Evolutionary conservation across 139 green algal species (phyloP), one percentile per base, ranked within the genome.

Genomic region (Chlorella vulgaris): DNA sequence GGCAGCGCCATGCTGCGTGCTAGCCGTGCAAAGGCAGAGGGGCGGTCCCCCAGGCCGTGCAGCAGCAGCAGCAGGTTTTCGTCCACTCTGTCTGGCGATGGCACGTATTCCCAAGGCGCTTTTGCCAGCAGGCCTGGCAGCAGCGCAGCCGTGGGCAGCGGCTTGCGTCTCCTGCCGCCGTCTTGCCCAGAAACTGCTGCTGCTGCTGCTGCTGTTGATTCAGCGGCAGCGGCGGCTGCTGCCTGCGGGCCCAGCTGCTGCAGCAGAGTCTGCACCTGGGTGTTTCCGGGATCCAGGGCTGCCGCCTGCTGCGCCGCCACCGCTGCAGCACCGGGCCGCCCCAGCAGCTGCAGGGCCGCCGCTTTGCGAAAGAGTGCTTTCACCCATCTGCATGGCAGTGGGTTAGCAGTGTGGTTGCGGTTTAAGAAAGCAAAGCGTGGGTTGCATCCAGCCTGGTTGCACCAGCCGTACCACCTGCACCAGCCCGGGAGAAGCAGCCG

Each of bases 1-100:
- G 86, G 86, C 58, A 90, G 81, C 50, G 47, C 40, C 83, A 90
- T 83, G 7, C 50, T 70, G 8, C 55, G 35, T 1, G 86, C 86
- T 13, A 90, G 81, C 4, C 33, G 42, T 33, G 76, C 76, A 76
- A 83, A 89, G n/a, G 81, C 35, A 4, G 58, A 40, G 1, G 85
- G 81, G 0, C n/a, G 81, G 61, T 88, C 86, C 0, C 86, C 86
- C 15, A 90, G 66, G 1, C 86, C 86, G 74, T 90, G 86, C 10
- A 88, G 33, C 39, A 90, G 73, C 47, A 90, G 43, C 67, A 88
- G 60, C 58, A 90, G 60, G 61, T 90, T 90, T 4, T 65, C 28
- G 53, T 82, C 55, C 7, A 77, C 6, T 15, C 87, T 81, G 63
- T 87, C 81, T 28, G 65, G 22, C 3, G 84, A 63, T 0, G 84